These are phyloP conservation scores for Picochlorum sp. DNA, from an alignment of 139 green algal species.

Conservation along the genomic window DNA sequence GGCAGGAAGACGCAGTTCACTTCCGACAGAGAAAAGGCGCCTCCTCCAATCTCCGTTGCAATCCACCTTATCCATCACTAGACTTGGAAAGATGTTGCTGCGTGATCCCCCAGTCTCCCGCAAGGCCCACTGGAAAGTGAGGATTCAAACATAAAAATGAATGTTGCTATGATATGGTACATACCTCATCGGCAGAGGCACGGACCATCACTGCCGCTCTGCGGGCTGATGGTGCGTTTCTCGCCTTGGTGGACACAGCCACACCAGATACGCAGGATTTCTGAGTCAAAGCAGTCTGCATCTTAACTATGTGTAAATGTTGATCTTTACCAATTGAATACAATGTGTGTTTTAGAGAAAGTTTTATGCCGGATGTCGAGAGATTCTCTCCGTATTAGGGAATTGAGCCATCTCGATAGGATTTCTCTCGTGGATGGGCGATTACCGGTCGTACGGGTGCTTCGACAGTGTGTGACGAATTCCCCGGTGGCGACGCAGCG, in stretches of 20 bases:
- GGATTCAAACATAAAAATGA: background rate
- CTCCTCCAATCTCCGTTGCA: background rate
- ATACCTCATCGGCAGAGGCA: slow-evolving; percentile 43
- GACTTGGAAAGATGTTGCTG: slow-evolving; percentile 1
- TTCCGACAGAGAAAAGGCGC: background rate
- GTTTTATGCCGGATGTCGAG: too few species aligned
- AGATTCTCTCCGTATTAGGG: too few species aligned
- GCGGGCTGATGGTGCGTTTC: slow-evolving; percentile 11
- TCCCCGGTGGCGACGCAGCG: too few species aligned
- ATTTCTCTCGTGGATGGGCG: too few species aligned
- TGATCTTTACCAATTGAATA: too few species aligned
- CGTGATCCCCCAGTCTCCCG: too few species aligned
- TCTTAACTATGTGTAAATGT: slow-evolving; percentile 7
- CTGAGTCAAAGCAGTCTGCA: slow-evolving; percentile 27
- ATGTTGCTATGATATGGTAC: background rate
- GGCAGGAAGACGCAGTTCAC: background rate
- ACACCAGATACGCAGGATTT: slow-evolving; percentile 25
- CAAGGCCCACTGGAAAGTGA: too few species aligned
- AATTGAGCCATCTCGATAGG: too few species aligned
- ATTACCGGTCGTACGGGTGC: too few species aligned
- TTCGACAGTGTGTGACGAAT: too few species aligned
- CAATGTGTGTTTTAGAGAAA: background rate
- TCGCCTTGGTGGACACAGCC: slow-evolving; percentile 14
- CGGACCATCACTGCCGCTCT: slow-evolving; percentile 45
- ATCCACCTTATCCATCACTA: background rate